Evolutionary conservation across 225 moss, liverwort and hornwort species (phyloP), one percentile per base, ranked within the genome.

Genomic region (Pleurozium schreberi): DNA sequence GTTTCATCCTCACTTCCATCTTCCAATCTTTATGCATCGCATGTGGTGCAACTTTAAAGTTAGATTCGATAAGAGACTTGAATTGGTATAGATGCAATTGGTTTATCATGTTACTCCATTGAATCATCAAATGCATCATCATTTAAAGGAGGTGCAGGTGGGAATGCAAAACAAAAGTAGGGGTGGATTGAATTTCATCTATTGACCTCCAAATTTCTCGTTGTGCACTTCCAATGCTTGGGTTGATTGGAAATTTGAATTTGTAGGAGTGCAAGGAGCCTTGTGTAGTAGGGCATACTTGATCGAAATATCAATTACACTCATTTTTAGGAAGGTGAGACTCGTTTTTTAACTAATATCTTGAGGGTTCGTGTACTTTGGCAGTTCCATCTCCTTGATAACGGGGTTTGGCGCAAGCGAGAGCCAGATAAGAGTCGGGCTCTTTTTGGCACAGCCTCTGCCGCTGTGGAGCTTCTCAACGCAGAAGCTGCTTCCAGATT

Each of bases 401-500:
- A 91, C n/a, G 92, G 88, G 38, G 85, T 90, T 20, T 94, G 94
- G 92, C 85, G 87, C 73, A 94, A 94, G 80, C 82, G 82, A 74
- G 92, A 87, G 60, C 86, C 87, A 18, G 89, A 92, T 45, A 76
- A 47, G 62, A 92, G 87, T 21, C 92, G 75, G 18, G 77, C 90
- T 50, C 85, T 90, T 12, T 89, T 85, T 30, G 88, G 88, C 40
- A 61, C 69, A 42, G 22, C 89, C 18, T 89, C 88, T 25, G 90
- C 88, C 10, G 90, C 88, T 31, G 92, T 94, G 87, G 92, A 94
- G 74, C 90, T 94, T 40, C 93, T 94, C 67, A 90, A 89, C 59
- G 92, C 93, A 14, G 86, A 94, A 86, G 93, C 90, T 53, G 93
- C 94, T 49, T 87, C 87, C 16, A 93, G 74, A 76, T 93, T 93